Evolutionary conservation across 2,329 filamentous ascomycete genomes (phyloP), one percentile per base, ranked within the genome.

Genomic region (Fusarium acutatum): DNA sequence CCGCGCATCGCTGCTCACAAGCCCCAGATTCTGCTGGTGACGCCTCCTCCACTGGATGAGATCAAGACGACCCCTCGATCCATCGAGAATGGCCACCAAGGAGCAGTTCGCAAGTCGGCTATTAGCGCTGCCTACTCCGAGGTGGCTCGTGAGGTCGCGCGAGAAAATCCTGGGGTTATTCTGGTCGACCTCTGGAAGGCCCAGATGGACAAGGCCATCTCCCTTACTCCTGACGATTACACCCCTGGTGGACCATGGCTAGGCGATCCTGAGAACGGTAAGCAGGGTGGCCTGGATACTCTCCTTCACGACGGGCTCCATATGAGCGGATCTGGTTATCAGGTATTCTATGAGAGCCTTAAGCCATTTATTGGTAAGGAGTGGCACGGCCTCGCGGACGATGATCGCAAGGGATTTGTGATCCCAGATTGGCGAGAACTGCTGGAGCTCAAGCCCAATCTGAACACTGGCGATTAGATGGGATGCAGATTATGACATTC

Each of bases 31-130:
- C 86, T 98, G 49, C 84, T 98, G 11, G 87, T 98, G 53, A 93
- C 94, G 0, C 94, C 96, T 32, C 94, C 95, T 3, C 95, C 95
- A 1, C 82, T 97, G 57, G 93, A 97, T 77, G 92, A 97, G 82
- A 91, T 94, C 80, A 88, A 91, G 68, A 83, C 89, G 41, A 85
- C 85, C 59, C 79, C 79, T 69, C 81, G 86, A 38, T 88, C 89
- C 78, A 78, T 84, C 24, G 82, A 78, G 4, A 81, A 84, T 68
- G 88, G 88, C 15, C 86, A 85, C 71, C 77, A 80, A 12, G 79
- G 82, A 60, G 79, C 79, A 44, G 84, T 81, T 63, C 87, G 85
- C 76, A 84, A 83, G 53, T 84, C 86, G 24, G 84, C 82, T 74
- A 85, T 85, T 74, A 87, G 83, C 77, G 84, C 89, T 57, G 74